These are phyloP conservation scores for Pistacia integerrima DNA, from an alignment of 345 rosid genomes.

Conservation along the genomic window DNA sequence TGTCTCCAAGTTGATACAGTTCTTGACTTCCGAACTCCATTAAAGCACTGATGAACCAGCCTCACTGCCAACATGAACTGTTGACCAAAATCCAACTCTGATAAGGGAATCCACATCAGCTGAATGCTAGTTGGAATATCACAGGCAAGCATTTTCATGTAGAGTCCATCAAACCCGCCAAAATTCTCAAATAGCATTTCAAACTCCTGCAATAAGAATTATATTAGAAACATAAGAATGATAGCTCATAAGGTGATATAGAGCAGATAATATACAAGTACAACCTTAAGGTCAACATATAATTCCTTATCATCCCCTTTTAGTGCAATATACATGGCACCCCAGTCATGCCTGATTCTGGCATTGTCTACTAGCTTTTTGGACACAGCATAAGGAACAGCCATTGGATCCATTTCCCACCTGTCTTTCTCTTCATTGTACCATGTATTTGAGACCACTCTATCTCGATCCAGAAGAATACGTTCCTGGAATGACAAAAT, in stretches of 20 bases:
- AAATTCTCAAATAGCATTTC: conserved; percentile 79
- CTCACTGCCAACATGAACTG: conserved; percentile 67
- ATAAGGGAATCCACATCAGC: conserved; percentile 92
- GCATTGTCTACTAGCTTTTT: conserved; percentile 74
- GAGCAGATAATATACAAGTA: conserved; percentile 19
- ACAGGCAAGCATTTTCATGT: conserved; percentile 86
- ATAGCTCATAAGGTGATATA: conserved; percentile 11
- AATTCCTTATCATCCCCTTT: conserved; percentile 87
- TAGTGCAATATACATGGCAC: conserved; percentile 72
- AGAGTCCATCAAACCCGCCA: conserved; percentile 94
- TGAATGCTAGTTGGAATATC: conserved; percentile 83
- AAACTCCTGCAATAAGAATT: conserved; percentile 62
- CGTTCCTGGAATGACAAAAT: conserved; percentile 56
- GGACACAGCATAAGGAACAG: conserved; percentile 87
- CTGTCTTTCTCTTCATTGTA: conserved; percentile 69
- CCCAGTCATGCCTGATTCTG: conserved; percentile 94
- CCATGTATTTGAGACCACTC: conserved; percentile 89
- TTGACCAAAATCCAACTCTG: conserved; percentile 74
- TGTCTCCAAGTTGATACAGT: conserved; percentile 49
- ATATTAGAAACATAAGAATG: conserved; percentile 26
- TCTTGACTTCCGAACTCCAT: conserved; percentile 56
- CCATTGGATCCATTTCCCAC: conserved; percentile 93
- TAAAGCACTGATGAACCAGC: conserved; percentile 54
- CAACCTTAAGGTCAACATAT: conserved; percentile 77
- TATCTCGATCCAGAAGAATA: conserved; percentile 84